Base-by-base conservation (phyloP, 2,329 filamentous ascomycete genomes). In the Cladosporium sp. region DNA sequence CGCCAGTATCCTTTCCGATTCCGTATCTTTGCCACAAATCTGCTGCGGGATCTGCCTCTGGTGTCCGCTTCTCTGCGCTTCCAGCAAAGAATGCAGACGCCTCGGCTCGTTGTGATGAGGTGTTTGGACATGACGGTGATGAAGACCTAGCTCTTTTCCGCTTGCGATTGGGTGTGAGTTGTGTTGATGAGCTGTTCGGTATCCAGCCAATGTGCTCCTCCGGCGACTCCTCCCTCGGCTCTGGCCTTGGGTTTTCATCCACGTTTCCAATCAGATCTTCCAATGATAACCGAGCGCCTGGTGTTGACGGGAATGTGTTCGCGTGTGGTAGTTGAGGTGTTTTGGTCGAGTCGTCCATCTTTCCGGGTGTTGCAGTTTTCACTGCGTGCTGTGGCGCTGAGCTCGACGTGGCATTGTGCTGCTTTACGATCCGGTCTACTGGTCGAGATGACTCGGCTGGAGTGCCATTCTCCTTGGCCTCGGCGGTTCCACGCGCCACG, bases 161-260 rank as follows among this genome's bases (percentile, higher is more conserved):
- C 56, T 69, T 68, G 40, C 70, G 69, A 30, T 70, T 67, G 1
- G 74, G 61, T 13, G 73, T 72, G 17, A 73, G 70, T 32, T 67
- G 65, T 7, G 68, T 60, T 9, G 59, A 63, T 5, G 71, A 71
- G 55, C 72, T 73, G 11, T 73, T 73, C 11, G 69, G 65, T 53
- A 80, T 76, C 82, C 82, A 85, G 43, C 75, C 73, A 39, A 85
- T 72, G 59, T 81, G 77, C 55, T 84, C 82, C 55, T 82, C 77
- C 1, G 81, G 82, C 1, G 80, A 82, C 15, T 71, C 66, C 17
- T 75, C 70, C 45, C 70, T 71, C 20, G 70, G 68, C n/a, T 70
- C 69, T 51, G 71, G 70, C 57, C 72, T 49, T 32, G 47, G 75
- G 32, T 74, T 73, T 59, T 82, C 79, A 62, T 84, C 80, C 42